A percentile compares a stretch with the other conserved stretches of the same genome.
Evolutionary conservation across 331 rosid genomes (phyloP).

Genomic region (Quercus lobata): DNA sequence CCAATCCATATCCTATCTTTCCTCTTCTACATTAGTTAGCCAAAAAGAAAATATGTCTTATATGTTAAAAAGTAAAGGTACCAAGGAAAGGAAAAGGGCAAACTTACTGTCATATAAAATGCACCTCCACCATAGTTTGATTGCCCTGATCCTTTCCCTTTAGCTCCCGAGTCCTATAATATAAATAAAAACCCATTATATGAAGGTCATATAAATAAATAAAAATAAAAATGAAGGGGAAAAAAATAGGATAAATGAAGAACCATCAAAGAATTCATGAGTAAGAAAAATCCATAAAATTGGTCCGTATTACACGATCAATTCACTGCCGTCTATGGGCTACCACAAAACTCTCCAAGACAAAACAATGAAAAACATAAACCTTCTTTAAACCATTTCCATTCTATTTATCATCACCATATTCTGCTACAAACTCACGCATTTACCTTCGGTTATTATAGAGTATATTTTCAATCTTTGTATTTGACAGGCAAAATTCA

Average conservation of each 20-base stretch:
- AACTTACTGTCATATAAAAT: slow-evolving; percentile 39
- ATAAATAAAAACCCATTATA: slow-evolving; percentile 1
- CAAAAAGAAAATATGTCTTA: neutral
- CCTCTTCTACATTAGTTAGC: neutral
- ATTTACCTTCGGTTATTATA: neutral
- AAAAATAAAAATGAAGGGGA: neutral
- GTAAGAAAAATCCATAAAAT: neutral
- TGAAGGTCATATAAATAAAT: neutral
- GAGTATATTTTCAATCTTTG: neutral
- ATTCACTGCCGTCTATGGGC: neutral
- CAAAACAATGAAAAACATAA: neutral
- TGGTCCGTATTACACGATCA: neutral
- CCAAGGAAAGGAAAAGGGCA: slow-evolving; percentile 8
- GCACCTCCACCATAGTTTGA: slow-evolving; percentile 46
- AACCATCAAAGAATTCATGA: neutral
- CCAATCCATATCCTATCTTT: neutral
- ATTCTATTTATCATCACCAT: neutral
- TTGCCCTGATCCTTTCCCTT: slow-evolving; percentile 46
- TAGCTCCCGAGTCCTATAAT: slow-evolving; percentile 34
- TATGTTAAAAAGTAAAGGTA: neutral
- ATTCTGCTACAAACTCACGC: neutral
- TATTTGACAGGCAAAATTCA: neutral
- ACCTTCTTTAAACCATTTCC: neutral
- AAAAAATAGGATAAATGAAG: neutral
- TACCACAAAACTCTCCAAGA: neutral